Percentiles rank a stretch among this genome's conserved stretches.
Conservation (phyloP, 2,329 filamentous ascomycete species). For the Sclerotinia borealis region DNA sequence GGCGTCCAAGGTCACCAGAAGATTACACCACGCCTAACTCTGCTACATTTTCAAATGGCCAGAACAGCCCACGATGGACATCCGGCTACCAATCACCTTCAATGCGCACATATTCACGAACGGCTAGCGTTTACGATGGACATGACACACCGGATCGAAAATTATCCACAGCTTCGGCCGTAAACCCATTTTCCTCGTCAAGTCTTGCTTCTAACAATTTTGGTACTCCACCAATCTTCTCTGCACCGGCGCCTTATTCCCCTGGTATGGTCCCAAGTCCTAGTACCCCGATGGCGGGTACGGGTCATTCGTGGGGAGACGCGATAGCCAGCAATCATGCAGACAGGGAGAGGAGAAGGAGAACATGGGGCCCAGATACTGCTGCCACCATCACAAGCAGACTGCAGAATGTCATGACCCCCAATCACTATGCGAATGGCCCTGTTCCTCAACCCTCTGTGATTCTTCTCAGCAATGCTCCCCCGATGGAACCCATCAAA, state of each 20-base stretch:
- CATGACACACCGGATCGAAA: conserved; percentile 64
- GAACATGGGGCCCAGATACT: conserved; percentile 87
- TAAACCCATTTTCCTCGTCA: conserved; percentile 66
- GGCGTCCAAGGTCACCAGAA: conserved; percentile 61
- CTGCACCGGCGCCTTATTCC: conserved; percentile 49
- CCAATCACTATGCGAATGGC: conserved; percentile 47
- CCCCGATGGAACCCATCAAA: conserved; percentile 47
- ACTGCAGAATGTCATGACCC: conserved; percentile 68
- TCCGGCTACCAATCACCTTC: conserved; percentile 63
- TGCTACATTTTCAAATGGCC: conserved; percentile 70
- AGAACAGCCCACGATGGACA: conserved; percentile 70
- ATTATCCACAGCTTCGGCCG: conserved; percentile 73
- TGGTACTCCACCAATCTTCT: conserved; percentile 51
- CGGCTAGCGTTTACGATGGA: conserved; percentile 64
- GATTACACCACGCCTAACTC: conserved; percentile 81
- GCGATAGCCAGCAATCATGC: conserved; percentile 49
- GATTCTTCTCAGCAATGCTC: conserved; percentile 33
- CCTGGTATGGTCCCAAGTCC: conserved; percentile 61
- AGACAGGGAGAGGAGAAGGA: conserved; percentile 73
- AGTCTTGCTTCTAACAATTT: conserved; percentile 35
- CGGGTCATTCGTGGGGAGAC: conserved; percentile 59
- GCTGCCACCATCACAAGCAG: conserved; percentile 61
- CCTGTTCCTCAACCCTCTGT: conserved; percentile 23
- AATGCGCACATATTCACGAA: conserved; percentile 59
- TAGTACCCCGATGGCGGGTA: conserved; percentile 48